Evolutionary conservation across 257 asterid species (phyloP), one percentile per base, ranked within the genome.

Genomic region (Solanum paucissectum): DNA sequence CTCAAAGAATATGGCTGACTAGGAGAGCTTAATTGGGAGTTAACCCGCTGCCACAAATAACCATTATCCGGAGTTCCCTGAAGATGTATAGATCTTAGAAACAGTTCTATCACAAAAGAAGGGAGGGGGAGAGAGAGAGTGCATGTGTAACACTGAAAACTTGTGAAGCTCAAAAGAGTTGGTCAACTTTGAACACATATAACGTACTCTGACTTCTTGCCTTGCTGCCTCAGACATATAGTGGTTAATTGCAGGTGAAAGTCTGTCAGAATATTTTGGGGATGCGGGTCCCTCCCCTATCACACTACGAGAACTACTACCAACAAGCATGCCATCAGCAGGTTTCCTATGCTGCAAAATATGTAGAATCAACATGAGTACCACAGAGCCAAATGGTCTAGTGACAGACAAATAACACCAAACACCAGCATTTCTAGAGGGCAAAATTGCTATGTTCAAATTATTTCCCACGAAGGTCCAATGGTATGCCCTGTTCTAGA

Each of bases 21-120:
- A 29, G 99, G 99, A 44, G 99, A 97, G 92, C 99, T 97, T 87
- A 97, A 92, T 91, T 96, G 99, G 64, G 99, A 97, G 93, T 92
- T 95, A 72, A 97, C 98, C 90, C 98, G 94, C 90, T 96, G 98
- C 99, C 98, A 97, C 92, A 96, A 93, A 90, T 97, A 96, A 75
- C 99, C 99, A 92, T 96, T 96, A 90, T 97, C 99, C 66, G 99
- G 99, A 12, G 99, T 96, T 86, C 99, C 99, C 91, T 94, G 98
- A 87, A 97, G 97, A 98, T 95, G 95, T 92, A 92, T 93, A 58
- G 55, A 88, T 89, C 62, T 85, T 46, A 92, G 87, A 60, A 84
- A 82, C 49, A 33, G 42, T 25, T 79, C 33, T 44, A 44, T 27
- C 66, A 44, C 66, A 27, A 44, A 79, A 79, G 34, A 42, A 55